Evolutionary conservation across 2,329 filamentous ascomycete genomes (phyloP), one percentile per base, ranked within the genome.

Genomic region (Fusarium hainanense): DNA sequence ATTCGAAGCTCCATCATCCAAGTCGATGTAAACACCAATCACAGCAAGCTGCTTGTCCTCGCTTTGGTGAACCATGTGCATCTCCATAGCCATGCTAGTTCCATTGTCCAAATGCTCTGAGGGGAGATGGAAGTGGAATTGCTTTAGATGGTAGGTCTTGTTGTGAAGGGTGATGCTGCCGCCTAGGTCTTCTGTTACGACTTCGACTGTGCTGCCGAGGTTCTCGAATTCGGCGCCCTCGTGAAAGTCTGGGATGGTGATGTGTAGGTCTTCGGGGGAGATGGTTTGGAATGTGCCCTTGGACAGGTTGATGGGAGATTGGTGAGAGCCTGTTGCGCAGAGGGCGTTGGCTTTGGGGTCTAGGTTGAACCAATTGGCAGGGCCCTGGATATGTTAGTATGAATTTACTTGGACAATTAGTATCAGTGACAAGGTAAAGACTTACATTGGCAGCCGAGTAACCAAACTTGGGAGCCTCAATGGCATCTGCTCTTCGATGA

Each of bases 61-160:
- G 14, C 68, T 70, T 12, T 69, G 18, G 54, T 76, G 77, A 3
- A 77, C 77, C 68, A 78, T 72, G 60, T 78, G 74, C 66, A 74
- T 68, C 74, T 80, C 68, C 76, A 77, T 76, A 25, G 75, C 73
- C 48, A 69, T 58, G 49, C 72, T 75, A 0, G 66, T 69, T 10
- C 82, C 76, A 73, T 82, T 69, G 74, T 89, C 79, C 48, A 83
- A 81, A 71, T 90, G 88, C 79, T 90, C 88, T 44, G 85, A 85
- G 1, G 88, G 87, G 0, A 85, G 85, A 73, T 89, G 88, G 78
- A 89, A 87, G 76, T 89, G 87, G 78, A 88, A 89, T 69, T 89
- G 87, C 48, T 77, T 78, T 16, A 88, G 79, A 0, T 69, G 73
- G 75, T 83, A 88, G 18, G 78, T 73, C 18, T 76, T 75, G 30